Evolutionary conservation across 208 protist genomes (phyloP).

Genomic region (Phytomonas sp.): DNA sequence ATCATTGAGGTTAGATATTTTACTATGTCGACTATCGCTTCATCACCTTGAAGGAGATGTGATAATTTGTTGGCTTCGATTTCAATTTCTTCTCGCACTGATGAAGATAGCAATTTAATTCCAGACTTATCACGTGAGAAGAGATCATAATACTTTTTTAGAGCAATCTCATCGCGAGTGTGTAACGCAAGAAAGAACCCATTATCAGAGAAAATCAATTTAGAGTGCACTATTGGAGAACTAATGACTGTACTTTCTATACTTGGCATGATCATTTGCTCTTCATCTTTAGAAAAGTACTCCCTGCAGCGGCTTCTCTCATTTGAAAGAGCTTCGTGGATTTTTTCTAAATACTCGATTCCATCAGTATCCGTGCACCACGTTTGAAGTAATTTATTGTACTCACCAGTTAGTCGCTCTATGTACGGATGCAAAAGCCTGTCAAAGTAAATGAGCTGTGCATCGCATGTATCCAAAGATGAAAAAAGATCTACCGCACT

Average conservation of each 20-base stretch:
- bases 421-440: constrained; percentile 71
- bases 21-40: background rate
- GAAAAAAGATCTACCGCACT: constrained; percentile 63
- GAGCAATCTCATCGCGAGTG: background rate
- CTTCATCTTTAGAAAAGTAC: background rate
- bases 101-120: background rate
- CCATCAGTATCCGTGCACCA: background rate
- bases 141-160: background rate
- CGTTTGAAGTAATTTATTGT: background rate
- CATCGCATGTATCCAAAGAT: constrained; percentile 57
- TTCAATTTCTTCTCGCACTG: background rate
- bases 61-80: background rate
- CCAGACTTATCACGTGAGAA: background rate
- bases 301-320: background rate
- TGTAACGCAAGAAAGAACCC: background rate
- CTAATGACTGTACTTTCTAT: background rate
- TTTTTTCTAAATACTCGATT: background rate
- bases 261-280: background rate
- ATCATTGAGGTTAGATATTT: constrained; percentile 45
- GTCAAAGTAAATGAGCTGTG: constrained; percentile 52
- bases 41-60: constrained; percentile 1
- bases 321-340: background rate
- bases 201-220: constrained; percentile 3
- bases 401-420: constrained; percentile 1
- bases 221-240: background rate